A percentile compares a stretch with the other conserved stretches of the same genome.
Evolutionary conservation across 108 stramenopile genomes (phyloP).

Genomic region (Nitzschia putrida): DNA sequence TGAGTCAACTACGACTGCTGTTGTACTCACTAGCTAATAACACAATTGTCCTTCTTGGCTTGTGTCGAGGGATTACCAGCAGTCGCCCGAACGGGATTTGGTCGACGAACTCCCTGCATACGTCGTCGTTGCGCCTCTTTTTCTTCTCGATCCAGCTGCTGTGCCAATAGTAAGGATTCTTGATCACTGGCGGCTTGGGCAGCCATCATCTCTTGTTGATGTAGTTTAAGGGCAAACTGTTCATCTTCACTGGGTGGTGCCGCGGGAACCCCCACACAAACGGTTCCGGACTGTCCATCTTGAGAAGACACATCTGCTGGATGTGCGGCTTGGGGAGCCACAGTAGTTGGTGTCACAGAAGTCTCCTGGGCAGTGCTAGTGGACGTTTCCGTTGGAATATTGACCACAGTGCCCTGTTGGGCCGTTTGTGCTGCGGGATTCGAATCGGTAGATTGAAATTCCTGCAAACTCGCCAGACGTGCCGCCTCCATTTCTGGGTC

Average conservation of each 20-base stretch:
- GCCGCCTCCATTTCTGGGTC: conserved; percentile 58
- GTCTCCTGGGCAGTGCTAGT: neutral
- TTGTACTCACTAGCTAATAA: conserved; percentile 17
- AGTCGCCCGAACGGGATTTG: neutral
- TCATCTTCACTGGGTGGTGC: neutral
- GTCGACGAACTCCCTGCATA: too few species aligned
- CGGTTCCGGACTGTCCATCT: neutral
- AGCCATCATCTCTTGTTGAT: conserved; percentile 7
- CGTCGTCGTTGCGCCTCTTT: neutral
- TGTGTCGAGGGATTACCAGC: neutral
- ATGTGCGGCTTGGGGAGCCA: neutral
- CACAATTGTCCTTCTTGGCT: conserved; percentile 16
- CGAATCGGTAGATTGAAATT: conserved; percentile 28
- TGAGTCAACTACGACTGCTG: too few species aligned
- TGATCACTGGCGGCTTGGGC: too few species aligned
- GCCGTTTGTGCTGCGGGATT: neutral
- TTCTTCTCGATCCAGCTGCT: neutral
- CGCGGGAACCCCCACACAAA: neutral
- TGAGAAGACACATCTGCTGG: neutral
- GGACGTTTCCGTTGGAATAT: neutral
- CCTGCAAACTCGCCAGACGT: conserved; percentile 56
- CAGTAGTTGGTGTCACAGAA: neutral
- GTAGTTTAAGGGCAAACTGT: conserved; percentile 23
- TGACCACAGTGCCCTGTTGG: neutral
- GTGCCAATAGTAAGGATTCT: too few species aligned